Evolutionary conservation across 2,329 filamentous ascomycete genomes (phyloP).

Genomic region (Aspergillus niger): DNA sequence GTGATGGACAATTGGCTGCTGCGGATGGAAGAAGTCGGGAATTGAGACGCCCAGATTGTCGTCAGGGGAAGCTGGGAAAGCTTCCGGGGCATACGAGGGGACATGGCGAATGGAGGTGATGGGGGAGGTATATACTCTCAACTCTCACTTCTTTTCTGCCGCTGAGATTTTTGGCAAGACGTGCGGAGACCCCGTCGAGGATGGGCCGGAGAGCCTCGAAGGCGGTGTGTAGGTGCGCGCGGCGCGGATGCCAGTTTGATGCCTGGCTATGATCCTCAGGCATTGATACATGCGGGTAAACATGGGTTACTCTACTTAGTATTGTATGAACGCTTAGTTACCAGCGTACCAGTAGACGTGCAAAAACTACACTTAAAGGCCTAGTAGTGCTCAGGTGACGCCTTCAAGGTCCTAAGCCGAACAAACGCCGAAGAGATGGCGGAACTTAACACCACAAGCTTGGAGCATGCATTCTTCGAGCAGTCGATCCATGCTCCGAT

Average conservation of each 20-base stretch:
- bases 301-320: background rate
- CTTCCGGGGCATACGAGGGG: slow-evolving; percentile 37
- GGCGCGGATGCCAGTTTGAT: background rate
- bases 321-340: background rate
- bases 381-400: background rate
- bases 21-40: slow-evolving; percentile 15
- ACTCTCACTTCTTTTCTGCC: background rate
- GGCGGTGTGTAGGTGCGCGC: slow-evolving; percentile 11
- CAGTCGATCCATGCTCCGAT: background rate
- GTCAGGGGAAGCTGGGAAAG: slow-evolving; percentile 33
- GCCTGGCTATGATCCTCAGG: slow-evolving; percentile 1
- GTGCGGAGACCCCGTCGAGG: background rate
- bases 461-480: background rate
- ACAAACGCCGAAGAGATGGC: background rate
- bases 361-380: background rate
- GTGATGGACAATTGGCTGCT: slow-evolving; percentile 20
- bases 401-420: background rate
- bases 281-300: background rate
- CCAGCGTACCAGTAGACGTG: background rate
- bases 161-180: slow-evolving; percentile 19
- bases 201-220: background rate
- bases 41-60: slow-evolving; percentile 28
- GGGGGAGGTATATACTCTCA: background rate
- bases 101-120: slow-evolving; percentile 28
- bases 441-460: background rate